Percentiles rank a stretch among this genome's conserved stretches.
Evolutionary conservation across 306 rosid species (phyloP).

Genomic region (Quercus aquifolioides): DNA sequence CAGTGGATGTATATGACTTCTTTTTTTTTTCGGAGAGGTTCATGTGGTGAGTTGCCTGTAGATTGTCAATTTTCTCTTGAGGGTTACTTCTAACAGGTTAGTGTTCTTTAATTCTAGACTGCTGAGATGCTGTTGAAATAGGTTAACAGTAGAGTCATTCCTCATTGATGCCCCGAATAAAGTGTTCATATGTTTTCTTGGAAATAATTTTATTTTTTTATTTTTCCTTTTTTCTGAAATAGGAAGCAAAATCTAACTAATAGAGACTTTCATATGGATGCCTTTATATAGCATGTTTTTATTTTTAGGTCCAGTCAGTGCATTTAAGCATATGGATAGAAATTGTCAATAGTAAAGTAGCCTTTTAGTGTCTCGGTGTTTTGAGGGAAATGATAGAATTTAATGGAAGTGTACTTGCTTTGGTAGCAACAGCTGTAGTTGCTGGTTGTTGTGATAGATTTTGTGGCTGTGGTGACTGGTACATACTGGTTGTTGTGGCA

Average conservation of each 20-base stretch:
- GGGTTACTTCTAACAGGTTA: not conserved
- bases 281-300: not conserved
- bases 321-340: not conserved
- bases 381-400: not conserved
- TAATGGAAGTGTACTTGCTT: not conserved
- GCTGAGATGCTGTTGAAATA: not conserved
- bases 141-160: not conserved
- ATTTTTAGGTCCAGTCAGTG: not conserved
- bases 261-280: not conserved
- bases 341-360: not conserved
- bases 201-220: not conserved
- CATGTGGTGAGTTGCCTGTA: not conserved
- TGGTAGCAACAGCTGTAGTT: not conserved
- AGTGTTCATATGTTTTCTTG: not conserved
- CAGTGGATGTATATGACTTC: too few relatives aligned
- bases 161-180: not conserved
- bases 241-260: not conserved
- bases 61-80: not conserved
- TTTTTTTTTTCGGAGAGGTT: not conserved
- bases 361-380: not conserved
- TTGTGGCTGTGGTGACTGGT: not conserved
- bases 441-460: not conserved
- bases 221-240: not conserved
- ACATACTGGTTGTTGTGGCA: not conserved
- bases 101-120: not conserved